Percentiles rank a stretch among this genome's conserved stretches.
phyloP scores from a whole-genome alignment of 352 stramenopile species.

The Pythium guiyangense region DNA sequence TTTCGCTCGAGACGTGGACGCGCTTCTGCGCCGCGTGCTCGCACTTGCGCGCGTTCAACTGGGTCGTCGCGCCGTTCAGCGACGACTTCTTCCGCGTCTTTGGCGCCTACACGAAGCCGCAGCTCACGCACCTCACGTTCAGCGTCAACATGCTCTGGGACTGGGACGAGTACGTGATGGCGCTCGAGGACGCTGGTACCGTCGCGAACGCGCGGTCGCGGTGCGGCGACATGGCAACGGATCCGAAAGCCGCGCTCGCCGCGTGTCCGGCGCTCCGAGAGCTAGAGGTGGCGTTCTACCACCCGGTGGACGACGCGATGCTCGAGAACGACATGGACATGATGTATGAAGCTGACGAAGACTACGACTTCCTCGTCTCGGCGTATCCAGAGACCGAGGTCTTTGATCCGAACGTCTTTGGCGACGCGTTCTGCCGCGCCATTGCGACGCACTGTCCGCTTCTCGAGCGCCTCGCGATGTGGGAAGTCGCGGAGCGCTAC shows the following conservation, averaged over 20 bases:
- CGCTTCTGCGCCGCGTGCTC: constrained; percentile 31
- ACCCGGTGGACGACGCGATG: constrained; percentile 24
- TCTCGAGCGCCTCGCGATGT: constrained; percentile 28
- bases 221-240: constrained; percentile 23
- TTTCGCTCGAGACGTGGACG: constrained; percentile 33
- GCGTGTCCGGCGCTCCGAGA: constrained; percentile 29
- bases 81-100: constrained; percentile 48
- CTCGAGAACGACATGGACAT: constrained; percentile 12
- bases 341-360: constrained; percentile 20
- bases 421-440: constrained; percentile 24
- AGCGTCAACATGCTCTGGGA: constrained; percentile 39
- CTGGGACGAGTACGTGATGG: constrained; percentile 27
- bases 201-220: constrained; percentile 1
- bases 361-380: constrained; percentile 16
- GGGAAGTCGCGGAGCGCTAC: constrained; percentile 28
- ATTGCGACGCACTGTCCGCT: constrained; percentile 22
- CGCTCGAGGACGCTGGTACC: neutral
- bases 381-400: constrained; percentile 29
- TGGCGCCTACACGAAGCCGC: constrained; percentile 28
- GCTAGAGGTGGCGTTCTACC: constrained; percentile 33
- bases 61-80: constrained; percentile 45
- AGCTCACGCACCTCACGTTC: constrained; percentile 29
- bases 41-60: constrained; percentile 53
- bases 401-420: constrained; percentile 34
- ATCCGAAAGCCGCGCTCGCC: constrained; percentile 21